These are phyloP conservation scores for Brettanomyces anomalus DNA, from an alignment of 805 yeast genomes.

Conservation along the genomic window DNA sequence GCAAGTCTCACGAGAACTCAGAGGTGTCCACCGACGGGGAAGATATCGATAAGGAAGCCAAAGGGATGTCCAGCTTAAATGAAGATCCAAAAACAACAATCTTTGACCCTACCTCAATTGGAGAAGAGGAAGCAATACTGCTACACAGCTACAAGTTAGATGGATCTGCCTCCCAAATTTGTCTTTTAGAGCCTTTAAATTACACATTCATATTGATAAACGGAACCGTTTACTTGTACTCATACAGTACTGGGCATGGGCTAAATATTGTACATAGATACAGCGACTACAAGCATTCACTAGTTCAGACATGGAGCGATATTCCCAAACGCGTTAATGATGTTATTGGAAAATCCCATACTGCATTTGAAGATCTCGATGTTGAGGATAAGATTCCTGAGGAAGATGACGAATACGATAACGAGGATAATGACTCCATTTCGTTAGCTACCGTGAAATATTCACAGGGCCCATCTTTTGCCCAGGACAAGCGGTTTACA, in stretches of 20 bases:
- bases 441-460: conserved; percentile 23
- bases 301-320: conserved; percentile 19
- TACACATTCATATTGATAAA: conserved; percentile 23
- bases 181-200: conserved; percentile 23
- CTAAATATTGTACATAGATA: conserved; percentile 20
- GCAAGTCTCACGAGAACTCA: neutral
- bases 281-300: conserved; percentile 25
- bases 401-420: conserved; percentile 15
- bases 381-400: conserved; percentile 11
- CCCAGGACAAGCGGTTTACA: conserved; percentile 3
- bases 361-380: conserved; percentile 2
- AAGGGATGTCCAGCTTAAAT: neutral
- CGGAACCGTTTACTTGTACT: conserved; percentile 23
- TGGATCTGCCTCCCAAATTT: conserved; percentile 24
- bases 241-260: conserved; percentile 17
- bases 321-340: no score
- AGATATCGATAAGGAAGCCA: neutral
- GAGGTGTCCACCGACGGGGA: neutral
- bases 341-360: conserved; percentile 1
- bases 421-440: conserved; percentile 20
- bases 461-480: conserved; percentile 1
- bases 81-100: neutral
- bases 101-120: neutral
- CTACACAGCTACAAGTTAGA: conserved; percentile 9
- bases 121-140: conserved; percentile 12